phyloP scores from a whole-genome alignment of 805 yeast species.

The Citeromyces nyonsensis region DNA sequence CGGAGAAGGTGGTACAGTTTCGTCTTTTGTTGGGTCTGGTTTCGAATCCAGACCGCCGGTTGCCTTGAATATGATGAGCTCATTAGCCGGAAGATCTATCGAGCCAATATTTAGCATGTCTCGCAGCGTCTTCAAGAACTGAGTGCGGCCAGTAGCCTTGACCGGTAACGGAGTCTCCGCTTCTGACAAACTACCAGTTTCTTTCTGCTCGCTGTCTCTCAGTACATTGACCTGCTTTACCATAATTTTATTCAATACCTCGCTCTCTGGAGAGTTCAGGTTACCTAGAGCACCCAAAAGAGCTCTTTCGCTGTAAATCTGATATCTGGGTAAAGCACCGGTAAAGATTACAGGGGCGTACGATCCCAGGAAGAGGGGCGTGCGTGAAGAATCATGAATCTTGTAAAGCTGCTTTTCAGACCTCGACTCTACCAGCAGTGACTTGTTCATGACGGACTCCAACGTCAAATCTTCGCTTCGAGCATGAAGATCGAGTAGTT shows the following conservation, averaged over 20 bases:
- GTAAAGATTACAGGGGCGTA: conserved; percentile 54
- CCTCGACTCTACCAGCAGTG: conserved; percentile 52
- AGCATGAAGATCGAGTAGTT: conserved; percentile 28
- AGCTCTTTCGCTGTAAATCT: conserved; percentile 35
- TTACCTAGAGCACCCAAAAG: conserved; percentile 40
- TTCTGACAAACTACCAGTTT: neutral
- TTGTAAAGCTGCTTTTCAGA: conserved; percentile 23
- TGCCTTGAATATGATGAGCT: conserved; percentile 46
- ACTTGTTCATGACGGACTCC: conserved; percentile 43
- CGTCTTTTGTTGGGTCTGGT: neutral
- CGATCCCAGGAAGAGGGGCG: conserved; percentile 46
- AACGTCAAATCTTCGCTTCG: conserved; percentile 25
- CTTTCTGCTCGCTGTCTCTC: conserved; percentile 2
- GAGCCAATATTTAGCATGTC: conserved; percentile 52
- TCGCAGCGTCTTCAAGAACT: conserved; percentile 35
- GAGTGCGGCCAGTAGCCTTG: conserved; percentile 19
- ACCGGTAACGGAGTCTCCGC: neutral
- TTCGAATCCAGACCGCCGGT: conserved; percentile 6
- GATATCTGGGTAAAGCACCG: conserved; percentile 34
- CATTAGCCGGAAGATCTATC: conserved; percentile 35
- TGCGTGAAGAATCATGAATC: conserved; percentile 27
- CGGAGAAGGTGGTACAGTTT: conserved; percentile 1
- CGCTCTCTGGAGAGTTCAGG: conserved; percentile 2
- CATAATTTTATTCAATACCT: conserved; percentile 5
- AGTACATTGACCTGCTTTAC: conserved; percentile 6